Conservation (phyloP, 345 rosid species). For the Eucalyptus curtisii region DNA sequence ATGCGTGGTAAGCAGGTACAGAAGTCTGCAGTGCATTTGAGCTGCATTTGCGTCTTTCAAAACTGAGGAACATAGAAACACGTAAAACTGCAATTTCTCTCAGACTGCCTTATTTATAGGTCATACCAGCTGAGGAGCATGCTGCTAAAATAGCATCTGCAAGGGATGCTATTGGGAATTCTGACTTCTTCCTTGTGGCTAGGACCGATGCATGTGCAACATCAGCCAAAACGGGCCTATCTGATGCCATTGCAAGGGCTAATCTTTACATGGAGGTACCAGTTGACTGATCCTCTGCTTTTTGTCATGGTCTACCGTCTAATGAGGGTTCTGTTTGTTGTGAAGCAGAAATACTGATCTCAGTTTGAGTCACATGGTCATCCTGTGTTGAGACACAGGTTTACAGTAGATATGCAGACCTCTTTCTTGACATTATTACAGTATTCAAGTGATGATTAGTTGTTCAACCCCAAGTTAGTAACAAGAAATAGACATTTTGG, state of each 20-base stretch:
- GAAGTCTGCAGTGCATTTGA: not conserved
- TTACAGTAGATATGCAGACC: not conserved
- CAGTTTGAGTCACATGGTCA: not conserved
- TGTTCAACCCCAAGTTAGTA: not conserved
- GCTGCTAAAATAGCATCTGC: conserved; percentile 44
- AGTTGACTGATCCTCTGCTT: not conserved
- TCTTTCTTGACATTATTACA: not conserved
- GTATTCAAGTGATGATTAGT: not conserved
- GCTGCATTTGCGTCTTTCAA: not conserved
- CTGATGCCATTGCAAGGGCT: conserved; percentile 45
- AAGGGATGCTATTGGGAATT: conserved; percentile 38
- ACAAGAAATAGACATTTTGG: not conserved
- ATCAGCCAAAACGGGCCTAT: conserved; percentile 31
- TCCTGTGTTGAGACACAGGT: not conserved
- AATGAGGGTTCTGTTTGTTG: not conserved
- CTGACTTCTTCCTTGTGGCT: conserved; percentile 43
- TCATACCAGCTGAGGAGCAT: conserved; percentile 45
- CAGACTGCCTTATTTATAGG: not conserved
- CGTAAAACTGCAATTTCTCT: not conserved
- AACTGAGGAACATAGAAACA: not conserved
- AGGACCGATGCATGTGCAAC: conserved; percentile 38
- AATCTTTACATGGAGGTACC: conserved; percentile 40
- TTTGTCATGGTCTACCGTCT: not conserved
- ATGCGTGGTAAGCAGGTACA: conserved; percentile 47
- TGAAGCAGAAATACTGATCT: not conserved